A percentile compares a stretch with the other conserved stretches of the same genome.
phyloP scores from a whole-genome alignment of 495 filamentous ascomycete genomes.

The Xylaria acuta region DNA sequence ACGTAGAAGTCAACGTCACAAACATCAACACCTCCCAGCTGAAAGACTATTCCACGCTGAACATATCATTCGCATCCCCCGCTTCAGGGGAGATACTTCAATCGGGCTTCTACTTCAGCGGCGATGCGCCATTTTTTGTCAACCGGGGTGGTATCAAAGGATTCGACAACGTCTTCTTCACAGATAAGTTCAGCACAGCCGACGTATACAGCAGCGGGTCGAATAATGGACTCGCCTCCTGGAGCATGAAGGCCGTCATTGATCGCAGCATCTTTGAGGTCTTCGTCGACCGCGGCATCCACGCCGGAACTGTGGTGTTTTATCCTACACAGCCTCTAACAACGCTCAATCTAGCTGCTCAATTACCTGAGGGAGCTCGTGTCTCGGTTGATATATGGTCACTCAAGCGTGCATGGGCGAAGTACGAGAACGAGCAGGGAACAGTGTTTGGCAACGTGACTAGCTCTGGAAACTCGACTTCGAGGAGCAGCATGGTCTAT shows the following conservation, averaged over 20 bases:
- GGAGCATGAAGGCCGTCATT: constrained; percentile 46
- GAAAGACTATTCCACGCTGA: constrained; percentile 49
- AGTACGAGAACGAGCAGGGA: constrained; percentile 32
- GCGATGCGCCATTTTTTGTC: constrained; percentile 55
- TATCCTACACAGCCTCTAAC: constrained; percentile 52
- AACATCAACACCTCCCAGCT: constrained; percentile 39
- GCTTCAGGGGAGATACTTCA: constrained; percentile 52
- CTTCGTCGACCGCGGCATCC: constrained; percentile 53
- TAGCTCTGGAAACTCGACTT: background rate
- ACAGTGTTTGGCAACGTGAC: constrained; percentile 24
- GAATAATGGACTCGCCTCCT: constrained; percentile 9
- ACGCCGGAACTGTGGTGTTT: constrained; percentile 53
- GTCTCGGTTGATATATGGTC: constrained; percentile 51
- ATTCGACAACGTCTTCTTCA: constrained; percentile 57
- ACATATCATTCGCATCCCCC: constrained; percentile 59
- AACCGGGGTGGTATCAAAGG: constrained; percentile 50
- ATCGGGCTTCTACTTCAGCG: constrained; percentile 54
- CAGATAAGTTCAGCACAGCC: constrained; percentile 52
- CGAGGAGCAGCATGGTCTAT: constrained; percentile 11
- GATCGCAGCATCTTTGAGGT: constrained; percentile 60
- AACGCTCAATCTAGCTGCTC: constrained; percentile 44
- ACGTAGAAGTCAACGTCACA: constrained; percentile 53
- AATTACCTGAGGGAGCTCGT: constrained; percentile 43
- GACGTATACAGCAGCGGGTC: constrained; percentile 35
- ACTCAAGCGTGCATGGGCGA: constrained; percentile 50